phyloP scores from a whole-genome alignment of 2,329 filamentous ascomycete genomes.

The Phyllosticta citriasiana region DNA sequence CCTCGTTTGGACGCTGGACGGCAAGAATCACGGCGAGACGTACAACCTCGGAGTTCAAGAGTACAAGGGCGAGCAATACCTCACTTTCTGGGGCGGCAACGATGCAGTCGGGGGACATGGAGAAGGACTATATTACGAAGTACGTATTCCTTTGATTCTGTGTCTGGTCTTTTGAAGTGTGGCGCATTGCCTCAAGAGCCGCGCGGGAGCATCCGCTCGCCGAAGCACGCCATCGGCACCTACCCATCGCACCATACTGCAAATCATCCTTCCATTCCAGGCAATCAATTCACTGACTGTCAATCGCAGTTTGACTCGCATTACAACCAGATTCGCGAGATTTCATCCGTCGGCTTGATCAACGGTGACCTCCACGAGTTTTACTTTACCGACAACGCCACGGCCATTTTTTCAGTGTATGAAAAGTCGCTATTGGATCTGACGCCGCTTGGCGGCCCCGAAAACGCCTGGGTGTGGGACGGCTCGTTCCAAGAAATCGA shows the following conservation, averaged over 20 bases:
- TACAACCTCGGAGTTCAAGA: constrained; percentile 23
- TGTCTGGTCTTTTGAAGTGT: no score
- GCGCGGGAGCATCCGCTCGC: constrained; percentile 2
- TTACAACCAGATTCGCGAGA: constrained; percentile 13
- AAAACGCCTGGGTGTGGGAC: constrained; percentile 34
- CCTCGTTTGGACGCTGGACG: constrained; percentile 24
- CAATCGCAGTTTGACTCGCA: constrained; percentile 11
- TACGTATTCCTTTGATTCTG: no score
- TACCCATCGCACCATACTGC: constrained; percentile 1
- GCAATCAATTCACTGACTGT: background rate
- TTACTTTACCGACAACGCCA: constrained; percentile 32
- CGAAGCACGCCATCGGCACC: constrained; percentile 6
- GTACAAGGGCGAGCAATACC: constrained; percentile 25
- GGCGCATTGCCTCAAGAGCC: constrained; percentile 12
- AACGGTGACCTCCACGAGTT: constrained; percentile 36
- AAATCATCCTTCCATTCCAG: background rate
- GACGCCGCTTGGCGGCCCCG: constrained; percentile 22
- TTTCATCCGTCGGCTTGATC: constrained; percentile 15
- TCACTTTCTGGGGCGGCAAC: constrained; percentile 31
- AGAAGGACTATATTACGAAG: constrained; percentile 22
- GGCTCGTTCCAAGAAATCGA: constrained; percentile 36
- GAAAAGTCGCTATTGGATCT: constrained; percentile 30
- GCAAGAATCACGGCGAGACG: constrained; percentile 15
- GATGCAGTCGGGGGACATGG: constrained; percentile 24
- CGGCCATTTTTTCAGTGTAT: constrained; percentile 35